Conservation (phyloP, 176 grass and related monocot species). For the Ensete ventricosum region DNA sequence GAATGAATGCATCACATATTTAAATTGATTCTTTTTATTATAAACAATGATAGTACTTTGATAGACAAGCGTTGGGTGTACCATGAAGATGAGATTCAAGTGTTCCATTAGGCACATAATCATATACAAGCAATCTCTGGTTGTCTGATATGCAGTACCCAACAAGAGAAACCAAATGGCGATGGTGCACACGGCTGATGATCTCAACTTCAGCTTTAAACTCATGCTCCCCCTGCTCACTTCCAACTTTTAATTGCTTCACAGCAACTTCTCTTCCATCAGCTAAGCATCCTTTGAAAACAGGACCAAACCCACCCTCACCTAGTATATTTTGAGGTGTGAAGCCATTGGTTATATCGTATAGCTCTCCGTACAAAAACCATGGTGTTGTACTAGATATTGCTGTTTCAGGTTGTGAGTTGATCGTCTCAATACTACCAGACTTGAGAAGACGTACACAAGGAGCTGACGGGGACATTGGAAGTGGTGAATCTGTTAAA, state of each 20-base stretch:
- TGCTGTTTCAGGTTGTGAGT: slow-evolving; percentile 51
- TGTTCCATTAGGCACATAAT: slow-evolving; percentile 70
- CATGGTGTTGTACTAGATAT: slow-evolving; percentile 39
- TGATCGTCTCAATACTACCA: slow-evolving; percentile 30
- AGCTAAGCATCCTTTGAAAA: slow-evolving; percentile 57
- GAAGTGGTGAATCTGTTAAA: slow-evolving; percentile 27
- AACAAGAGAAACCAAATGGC: slow-evolving; percentile 86
- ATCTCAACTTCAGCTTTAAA: slow-evolving; percentile 92
- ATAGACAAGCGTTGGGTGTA: slow-evolving; percentile 16
- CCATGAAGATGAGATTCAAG: slow-evolving; percentile 86
- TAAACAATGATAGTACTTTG: not conserved
- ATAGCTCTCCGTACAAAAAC: slow-evolving; percentile 69
- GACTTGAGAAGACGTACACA: slow-evolving; percentile 31
- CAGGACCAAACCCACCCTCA: slow-evolving; percentile 75
- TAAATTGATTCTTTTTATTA: not conserved
- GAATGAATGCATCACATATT: not conserved
- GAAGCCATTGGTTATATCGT: slow-evolving; percentile 74
- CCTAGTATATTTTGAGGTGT: slow-evolving; percentile 57
- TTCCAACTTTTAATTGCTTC: slow-evolving; percentile 60
- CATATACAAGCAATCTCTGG: slow-evolving; percentile 79
- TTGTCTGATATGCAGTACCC: slow-evolving; percentile 65
- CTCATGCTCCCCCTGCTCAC: slow-evolving; percentile 72
- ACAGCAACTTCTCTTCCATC: slow-evolving; percentile 71
- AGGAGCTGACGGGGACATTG: slow-evolving; percentile 29
- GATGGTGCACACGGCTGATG: slow-evolving; percentile 77